Percentiles rank a stretch among this genome's conserved stretches.
phyloP scores from a whole-genome alignment of 1,284 basidiomycete species.

The Vanrija humicola region DNA sequence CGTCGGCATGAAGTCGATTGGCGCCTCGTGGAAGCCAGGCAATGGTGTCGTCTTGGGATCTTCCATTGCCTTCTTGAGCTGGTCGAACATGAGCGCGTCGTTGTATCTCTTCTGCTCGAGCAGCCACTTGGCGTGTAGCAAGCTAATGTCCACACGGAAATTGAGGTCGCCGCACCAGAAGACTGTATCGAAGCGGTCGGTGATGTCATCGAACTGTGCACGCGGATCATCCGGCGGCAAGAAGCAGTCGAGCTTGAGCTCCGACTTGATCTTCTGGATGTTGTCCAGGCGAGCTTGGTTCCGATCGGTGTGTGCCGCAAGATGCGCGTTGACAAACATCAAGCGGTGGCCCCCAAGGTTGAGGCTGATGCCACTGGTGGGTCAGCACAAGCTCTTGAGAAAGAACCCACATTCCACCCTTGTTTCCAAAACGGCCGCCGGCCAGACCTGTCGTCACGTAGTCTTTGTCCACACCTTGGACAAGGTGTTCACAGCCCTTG shows the following conservation, averaged over 20 bases:
- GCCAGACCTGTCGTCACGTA: constrained; percentile 56
- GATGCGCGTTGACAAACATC: constrained; percentile 57
- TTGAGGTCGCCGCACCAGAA: constrained; percentile 56
- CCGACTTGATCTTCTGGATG: constrained; percentile 53
- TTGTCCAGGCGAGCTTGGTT: constrained; percentile 45
- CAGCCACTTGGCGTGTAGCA: constrained; percentile 56
- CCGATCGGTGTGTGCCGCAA: constrained; percentile 53
- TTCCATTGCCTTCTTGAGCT: constrained; percentile 52
- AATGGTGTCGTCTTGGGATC: constrained; percentile 37
- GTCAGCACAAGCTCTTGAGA: constrained; percentile 21
- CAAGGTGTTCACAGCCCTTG: constrained; percentile 48
- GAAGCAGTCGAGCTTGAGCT: constrained; percentile 55
- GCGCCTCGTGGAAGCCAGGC: constrained; percentile 52
- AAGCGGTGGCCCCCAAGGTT: constrained; percentile 53
- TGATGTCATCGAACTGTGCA: constrained; percentile 42
- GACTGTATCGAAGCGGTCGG: constrained; percentile 54
- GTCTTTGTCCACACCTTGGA: constrained; percentile 51
- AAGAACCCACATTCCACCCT: constrained; percentile 48
- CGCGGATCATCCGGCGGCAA: constrained; percentile 44
- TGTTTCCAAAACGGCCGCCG: constrained; percentile 55
- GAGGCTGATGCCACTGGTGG: constrained; percentile 52
- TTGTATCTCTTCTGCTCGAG: constrained; percentile 52
- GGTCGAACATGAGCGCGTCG: constrained; percentile 55
- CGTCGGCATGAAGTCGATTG: constrained; percentile 52
- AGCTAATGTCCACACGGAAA: constrained; percentile 54